These are phyloP conservation scores for Pisolithus microcarpus DNA, from an alignment of 768 basidiomycete genomes.

Conservation along the genomic window DNA sequence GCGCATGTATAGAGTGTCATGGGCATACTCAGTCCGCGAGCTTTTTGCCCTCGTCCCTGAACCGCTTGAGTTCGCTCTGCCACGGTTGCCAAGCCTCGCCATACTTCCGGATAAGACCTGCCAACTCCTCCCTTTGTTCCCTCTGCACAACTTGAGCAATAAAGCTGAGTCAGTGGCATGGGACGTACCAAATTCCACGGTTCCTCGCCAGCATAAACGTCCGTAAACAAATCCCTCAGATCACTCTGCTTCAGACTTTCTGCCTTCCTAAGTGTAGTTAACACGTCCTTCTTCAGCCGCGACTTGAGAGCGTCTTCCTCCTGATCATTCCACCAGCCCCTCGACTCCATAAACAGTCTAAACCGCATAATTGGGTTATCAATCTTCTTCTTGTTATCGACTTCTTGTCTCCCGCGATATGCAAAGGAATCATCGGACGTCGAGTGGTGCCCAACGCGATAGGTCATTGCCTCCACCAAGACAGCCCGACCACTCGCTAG, in stretches of 20 bases:
- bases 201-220: constrained; percentile 80
- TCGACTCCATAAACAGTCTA: constrained; percentile 75
- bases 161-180: not conserved
- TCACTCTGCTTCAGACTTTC: constrained; percentile 63
- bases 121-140: constrained; percentile 80
- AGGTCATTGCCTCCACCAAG: constrained; percentile 85
- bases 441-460: constrained; percentile 91
- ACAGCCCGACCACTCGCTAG: constrained; percentile 77
- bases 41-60: constrained; percentile 66
- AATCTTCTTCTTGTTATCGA: constrained; percentile 85
- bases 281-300: constrained; percentile 62
- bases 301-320: constrained; percentile 69
- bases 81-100: constrained; percentile 84
- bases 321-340: constrained; percentile 75
- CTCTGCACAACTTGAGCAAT: constrained; percentile 36
- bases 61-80: constrained; percentile 69
- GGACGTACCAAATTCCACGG: constrained; percentile 75
- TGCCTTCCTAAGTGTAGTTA: constrained; percentile 71
- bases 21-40: constrained; percentile 24
- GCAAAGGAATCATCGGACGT: constrained; percentile 96
- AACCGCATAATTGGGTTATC: constrained; percentile 86
- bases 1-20: too few relatives aligned
- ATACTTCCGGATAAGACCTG: constrained; percentile 71
- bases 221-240: constrained; percentile 76
- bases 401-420: constrained; percentile 83